A percentile compares a stretch with the other conserved stretches of the same genome.
Conservation (phyloP, 345 rosid genomes). For the Corchorus capsularis region DNA sequence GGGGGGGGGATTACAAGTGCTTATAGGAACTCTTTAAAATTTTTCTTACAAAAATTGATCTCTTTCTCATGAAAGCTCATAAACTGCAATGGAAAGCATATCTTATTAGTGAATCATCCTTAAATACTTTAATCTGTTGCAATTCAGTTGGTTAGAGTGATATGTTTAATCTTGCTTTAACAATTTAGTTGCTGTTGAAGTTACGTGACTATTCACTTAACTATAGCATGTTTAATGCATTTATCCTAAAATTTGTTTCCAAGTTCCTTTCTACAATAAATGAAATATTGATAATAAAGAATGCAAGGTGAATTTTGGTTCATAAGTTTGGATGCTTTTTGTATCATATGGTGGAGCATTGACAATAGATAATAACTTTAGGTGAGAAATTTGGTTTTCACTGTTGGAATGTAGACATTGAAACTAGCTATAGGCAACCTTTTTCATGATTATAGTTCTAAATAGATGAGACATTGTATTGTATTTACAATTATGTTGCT, state of each 20-base stretch:
- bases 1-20: no score
- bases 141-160: background rate
- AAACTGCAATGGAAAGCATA: background rate
- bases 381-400: background rate
- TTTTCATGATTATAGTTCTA: background rate
- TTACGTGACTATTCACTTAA: no score
- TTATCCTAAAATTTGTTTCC: no score
- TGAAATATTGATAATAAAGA: background rate
- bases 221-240: no score
- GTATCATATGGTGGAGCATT: background rate
- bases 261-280: background rate
- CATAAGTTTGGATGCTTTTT: background rate
- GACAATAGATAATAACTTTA: background rate
- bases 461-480: background rate
- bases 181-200: no score
- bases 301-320: background rate
- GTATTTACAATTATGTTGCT: background rate
- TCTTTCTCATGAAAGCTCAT: background rate
- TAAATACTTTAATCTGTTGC: background rate
- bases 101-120: background rate
- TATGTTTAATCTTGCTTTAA: no score
- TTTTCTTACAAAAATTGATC: background rate
- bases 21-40: no score
- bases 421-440: background rate
- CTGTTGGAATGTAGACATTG: background rate